phyloP scores from a whole-genome alignment of 768 basidiomycete genomes.

The Tulasnella calospora region DNA sequence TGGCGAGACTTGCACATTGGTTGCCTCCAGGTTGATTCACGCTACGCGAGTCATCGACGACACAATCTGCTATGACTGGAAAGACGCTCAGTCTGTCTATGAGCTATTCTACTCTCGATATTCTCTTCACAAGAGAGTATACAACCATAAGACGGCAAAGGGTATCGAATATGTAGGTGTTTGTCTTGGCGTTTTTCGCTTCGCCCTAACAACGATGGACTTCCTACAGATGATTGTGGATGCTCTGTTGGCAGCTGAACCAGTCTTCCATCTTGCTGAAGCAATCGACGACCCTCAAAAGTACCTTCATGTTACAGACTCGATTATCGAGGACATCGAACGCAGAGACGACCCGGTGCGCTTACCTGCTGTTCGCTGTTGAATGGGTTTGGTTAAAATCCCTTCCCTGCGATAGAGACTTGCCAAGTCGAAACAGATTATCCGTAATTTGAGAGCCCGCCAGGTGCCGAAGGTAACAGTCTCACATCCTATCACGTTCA shows the following conservation, averaged over 20 bases:
- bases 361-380: neutral
- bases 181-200: neutral
- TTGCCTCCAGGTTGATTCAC: slow-evolving; percentile 57
- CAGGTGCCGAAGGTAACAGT: slow-evolving; percentile 53
- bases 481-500: neutral
- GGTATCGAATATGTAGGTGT: slow-evolving; percentile 51
- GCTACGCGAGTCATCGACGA: slow-evolving; percentile 70
- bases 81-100: slow-evolving; percentile 71
- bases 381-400: neutral
- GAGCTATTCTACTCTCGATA: slow-evolving; percentile 71
- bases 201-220: neutral
- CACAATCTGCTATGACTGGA: slow-evolving; percentile 76
- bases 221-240: slow-evolving; percentile 71
- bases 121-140: slow-evolving; percentile 76
- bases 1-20: slow-evolving; percentile 55
- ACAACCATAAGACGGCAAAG: slow-evolving; percentile 75
- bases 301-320: slow-evolving; percentile 64
- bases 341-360: slow-evolving; percentile 49
- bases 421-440: slow-evolving; percentile 51
- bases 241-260: slow-evolving; percentile 64
- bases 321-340: slow-evolving; percentile 59
- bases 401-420: slow-evolving; percentile 47
- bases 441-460: slow-evolving; percentile 56
- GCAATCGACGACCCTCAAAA: slow-evolving; percentile 53
- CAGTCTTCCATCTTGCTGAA: slow-evolving; percentile 54